phyloP scores from a whole-genome alignment of 305 asterid genomes.

The Striga hermonthica region DNA sequence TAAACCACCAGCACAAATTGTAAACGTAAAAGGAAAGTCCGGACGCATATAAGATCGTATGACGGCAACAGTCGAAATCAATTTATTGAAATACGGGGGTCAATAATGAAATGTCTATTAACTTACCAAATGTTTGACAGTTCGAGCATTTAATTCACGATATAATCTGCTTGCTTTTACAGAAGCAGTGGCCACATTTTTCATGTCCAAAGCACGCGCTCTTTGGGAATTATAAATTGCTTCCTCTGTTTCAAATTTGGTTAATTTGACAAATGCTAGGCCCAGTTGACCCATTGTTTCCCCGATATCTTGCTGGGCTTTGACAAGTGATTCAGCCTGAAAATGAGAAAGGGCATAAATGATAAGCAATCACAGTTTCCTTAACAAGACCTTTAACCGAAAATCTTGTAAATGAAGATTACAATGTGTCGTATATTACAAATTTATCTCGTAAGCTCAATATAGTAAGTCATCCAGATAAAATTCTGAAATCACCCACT shows the following conservation, averaged over 20 bases:
- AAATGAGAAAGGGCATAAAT: slow-evolving; percentile 30
- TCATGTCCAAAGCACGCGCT: slow-evolving; percentile 76
- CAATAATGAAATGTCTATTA: slow-evolving; percentile 25
- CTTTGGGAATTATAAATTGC: slow-evolving; percentile 80
- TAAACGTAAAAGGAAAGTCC: slow-evolving; percentile 3
- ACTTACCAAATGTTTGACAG: slow-evolving; percentile 90
- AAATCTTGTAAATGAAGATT: slow-evolving; percentile 8
- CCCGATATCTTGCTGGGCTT: slow-evolving; percentile 93
- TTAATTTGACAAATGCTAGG: slow-evolving; percentile 81
- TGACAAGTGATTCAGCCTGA: slow-evolving; percentile 92
- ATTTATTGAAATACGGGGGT: slow-evolving; percentile 11
- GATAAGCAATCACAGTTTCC: slow-evolving; percentile 14
- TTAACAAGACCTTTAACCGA: slow-evolving; percentile 1
- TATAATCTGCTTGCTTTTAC: slow-evolving; percentile 96
- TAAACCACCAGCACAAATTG: slow-evolving; percentile 24
- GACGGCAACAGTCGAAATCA: background rate
- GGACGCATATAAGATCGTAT: background rate
- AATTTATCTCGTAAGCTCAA: slow-evolving; percentile 11
- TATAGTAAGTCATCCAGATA: slow-evolving; percentile 20
- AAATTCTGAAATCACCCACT: slow-evolving; percentile 13
- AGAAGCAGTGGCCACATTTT: slow-evolving; percentile 91
- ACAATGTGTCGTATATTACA: slow-evolving; percentile 14
- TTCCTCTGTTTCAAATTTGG: slow-evolving; percentile 92
- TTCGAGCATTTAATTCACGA: slow-evolving; percentile 87
- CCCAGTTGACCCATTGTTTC: slow-evolving; percentile 96